Evolutionary conservation across 2,329 filamentous ascomycete genomes (phyloP), one percentile per base, ranked within the genome.

Genomic region (Cladosporium sp.): DNA sequence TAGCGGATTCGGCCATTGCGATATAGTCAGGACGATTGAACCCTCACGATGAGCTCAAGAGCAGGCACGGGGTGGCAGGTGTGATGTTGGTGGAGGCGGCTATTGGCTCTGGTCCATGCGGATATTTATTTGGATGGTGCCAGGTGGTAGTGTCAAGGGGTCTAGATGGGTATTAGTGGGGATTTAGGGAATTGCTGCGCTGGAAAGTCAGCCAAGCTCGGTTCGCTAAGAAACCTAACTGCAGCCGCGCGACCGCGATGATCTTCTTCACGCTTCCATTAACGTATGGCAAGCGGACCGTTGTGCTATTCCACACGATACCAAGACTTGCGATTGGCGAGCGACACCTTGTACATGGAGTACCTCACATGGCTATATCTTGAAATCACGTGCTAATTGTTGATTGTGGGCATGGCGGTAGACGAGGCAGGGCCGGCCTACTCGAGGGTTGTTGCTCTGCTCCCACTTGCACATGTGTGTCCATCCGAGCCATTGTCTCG

Each of bases 1-100:
- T 73, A 58, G 72, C 72, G 57, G 73, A 59, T 25, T 70, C 69
- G 24, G 69, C 68, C 69, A 71, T 71, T 58, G 57, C 60, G 62
- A 47, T 44, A 37, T 55, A 28, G 28, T 36, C 52, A 45, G 40
- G 52, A 22, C 39, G 52, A 47, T 47, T 55, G 52, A 55, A 55
- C 52, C 40, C 52, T 55, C 52, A 55, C 52, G 52, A 55, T 54
- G 52, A 55, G 52, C 35, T 47, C 52, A 55, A 25, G 40, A 32
- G 28, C 19, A 28, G 40, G 52, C 24, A 47, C 32, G 52, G 32
- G n/a, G 13, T n/a, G 52, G 52, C 17, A 15, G 37, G 25, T 53
- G 50, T 53, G 50, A 28, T 45, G 42, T 24, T 10, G 42, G 15
- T 28, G 42, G 42, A 10, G 42, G 22, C 19, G 24, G 45, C n/a